These are phyloP conservation scores for Stellera chamaejasme DNA, from an alignment of 345 rosid species.

Conservation along the genomic window DNA sequence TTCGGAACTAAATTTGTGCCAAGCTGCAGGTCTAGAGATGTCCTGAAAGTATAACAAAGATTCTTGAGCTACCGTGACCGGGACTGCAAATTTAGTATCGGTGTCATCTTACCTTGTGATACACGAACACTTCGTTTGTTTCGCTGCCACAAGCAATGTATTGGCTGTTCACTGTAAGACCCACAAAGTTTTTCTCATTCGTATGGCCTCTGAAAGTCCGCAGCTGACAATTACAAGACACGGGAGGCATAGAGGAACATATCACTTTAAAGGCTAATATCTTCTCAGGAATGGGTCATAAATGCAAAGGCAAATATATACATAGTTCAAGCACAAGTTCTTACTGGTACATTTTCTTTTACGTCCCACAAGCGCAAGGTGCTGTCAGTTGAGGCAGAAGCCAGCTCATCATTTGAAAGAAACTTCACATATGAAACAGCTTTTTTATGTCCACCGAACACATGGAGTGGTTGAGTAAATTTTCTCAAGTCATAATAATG, in stretches of 20 bases:
- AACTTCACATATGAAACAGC: slow-evolving; percentile 64
- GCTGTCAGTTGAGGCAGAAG: slow-evolving; percentile 54
- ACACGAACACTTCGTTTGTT: slow-evolving; percentile 60
- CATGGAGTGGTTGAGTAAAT: slow-evolving; percentile 36
- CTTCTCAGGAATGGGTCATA: too few species aligned
- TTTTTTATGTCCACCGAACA: slow-evolving; percentile 52
- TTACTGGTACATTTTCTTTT: slow-evolving; percentile 42
- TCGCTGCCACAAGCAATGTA: slow-evolving; percentile 68
- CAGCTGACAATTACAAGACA: slow-evolving; percentile 25
- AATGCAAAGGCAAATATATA: neutral
- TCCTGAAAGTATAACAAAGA: slow-evolving; percentile 28
- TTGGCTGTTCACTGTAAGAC: slow-evolving; percentile 43
- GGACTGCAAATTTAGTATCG: neutral
- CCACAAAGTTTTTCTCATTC: slow-evolving; percentile 57
- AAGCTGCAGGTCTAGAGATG: slow-evolving; percentile 37
- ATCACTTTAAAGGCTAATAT: too few species aligned
- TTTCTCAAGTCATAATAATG: slow-evolving; percentile 56
- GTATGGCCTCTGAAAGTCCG: slow-evolving; percentile 49
- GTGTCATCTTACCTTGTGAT: slow-evolving; percentile 44
- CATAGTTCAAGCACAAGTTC: slow-evolving; percentile 12
- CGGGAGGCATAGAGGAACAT: neutral
- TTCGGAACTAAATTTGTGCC: slow-evolving; percentile 42
- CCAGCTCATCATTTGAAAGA: slow-evolving; percentile 50
- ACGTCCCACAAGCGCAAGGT: slow-evolving; percentile 59
- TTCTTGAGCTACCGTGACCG: neutral